Percentiles rank a stretch among this genome's conserved stretches.
Conservation (phyloP, 1,139 yeast genomes). For the Suhomyces choctaworum region DNA sequence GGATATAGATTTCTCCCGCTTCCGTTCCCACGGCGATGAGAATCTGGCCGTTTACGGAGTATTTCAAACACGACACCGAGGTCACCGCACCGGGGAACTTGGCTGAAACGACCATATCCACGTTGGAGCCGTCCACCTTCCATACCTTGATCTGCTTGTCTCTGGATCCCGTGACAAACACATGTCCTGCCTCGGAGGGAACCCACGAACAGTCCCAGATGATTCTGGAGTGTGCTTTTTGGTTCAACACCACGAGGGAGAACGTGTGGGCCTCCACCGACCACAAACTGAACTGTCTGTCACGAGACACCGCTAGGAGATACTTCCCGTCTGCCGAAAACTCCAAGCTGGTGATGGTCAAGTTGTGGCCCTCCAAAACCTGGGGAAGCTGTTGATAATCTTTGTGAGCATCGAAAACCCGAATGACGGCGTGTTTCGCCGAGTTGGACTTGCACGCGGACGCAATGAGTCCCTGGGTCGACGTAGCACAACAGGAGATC, state of each 20-base stretch:
- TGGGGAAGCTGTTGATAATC: conserved; percentile 40
- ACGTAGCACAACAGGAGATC: conserved; percentile 73
- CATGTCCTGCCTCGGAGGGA: conserved; percentile 37
- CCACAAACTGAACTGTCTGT: conserved; percentile 86
- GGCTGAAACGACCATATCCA: conserved; percentile 29
- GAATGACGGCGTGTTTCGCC: conserved; percentile 78
- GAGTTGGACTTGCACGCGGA: conserved; percentile 92
- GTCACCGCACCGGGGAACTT: conserved; percentile 65
- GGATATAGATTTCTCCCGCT: conserved; percentile 42
- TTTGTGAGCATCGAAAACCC: conserved; percentile 64
- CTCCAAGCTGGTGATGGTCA: conserved; percentile 80
- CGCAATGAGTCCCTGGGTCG: conserved; percentile 72
- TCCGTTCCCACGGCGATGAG: conserved; percentile 73
- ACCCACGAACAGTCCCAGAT: conserved; percentile 96
- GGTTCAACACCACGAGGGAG: conserved; percentile 44
- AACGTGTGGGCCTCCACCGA: conserved; percentile 48
- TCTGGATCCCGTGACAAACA: conserved; percentile 83
- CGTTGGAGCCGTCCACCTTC: conserved; percentile 39
- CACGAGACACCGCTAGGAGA: conserved; percentile 83
- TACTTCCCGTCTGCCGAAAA: conserved; percentile 73
- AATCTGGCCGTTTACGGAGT: conserved; percentile 24
- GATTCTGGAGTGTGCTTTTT: conserved; percentile 86
- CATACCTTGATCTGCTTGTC: conserved; percentile 80
- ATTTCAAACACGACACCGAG: conserved; percentile 58
- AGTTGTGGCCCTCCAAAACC: conserved; percentile 61